phyloP scores from a whole-genome alignment of 2,329 filamentous ascomycete species.

The Cordyceps militaris region DNA sequence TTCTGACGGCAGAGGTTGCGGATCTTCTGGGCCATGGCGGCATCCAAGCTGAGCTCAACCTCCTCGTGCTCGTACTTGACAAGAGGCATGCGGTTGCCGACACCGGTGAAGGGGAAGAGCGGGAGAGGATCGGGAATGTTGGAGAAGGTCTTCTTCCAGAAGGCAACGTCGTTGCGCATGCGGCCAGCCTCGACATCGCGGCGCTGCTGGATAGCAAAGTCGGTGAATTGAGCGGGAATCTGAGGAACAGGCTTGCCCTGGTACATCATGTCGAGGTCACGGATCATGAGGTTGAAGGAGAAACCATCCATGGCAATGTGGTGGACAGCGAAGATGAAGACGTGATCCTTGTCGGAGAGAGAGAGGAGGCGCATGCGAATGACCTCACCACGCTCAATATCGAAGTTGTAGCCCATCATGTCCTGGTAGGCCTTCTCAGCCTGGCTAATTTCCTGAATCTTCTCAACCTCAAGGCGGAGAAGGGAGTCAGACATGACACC shows the following conservation, averaged over 20 bases:
- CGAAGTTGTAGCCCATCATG: conserved; percentile 26
- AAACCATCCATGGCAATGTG: conserved; percentile 46
- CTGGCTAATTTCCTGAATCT: conserved; percentile 19
- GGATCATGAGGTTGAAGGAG: conserved; percentile 36
- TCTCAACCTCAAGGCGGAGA: conserved; percentile 23
- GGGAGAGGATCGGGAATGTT: conserved; percentile 15
- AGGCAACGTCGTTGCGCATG: conserved; percentile 19
- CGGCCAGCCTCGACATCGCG: conserved; percentile 19
- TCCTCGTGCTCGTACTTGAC: conserved; percentile 15
- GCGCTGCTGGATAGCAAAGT: conserved; percentile 29
- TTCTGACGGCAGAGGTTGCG: conserved; percentile 16
- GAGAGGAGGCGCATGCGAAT: conserved; percentile 30
- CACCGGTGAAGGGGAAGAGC: conserved; percentile 15
- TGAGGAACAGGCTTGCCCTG: conserved; percentile 18
- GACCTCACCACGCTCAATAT: conserved; percentile 30
- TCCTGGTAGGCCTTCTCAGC: conserved; percentile 23
- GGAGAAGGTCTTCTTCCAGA: conserved; percentile 16
- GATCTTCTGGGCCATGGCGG: conserved; percentile 11
- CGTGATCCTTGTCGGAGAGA: conserved; percentile 26
- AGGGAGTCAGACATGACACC: conserved; percentile 20
- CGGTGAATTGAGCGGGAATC: conserved; percentile 27
- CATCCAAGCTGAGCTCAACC: conserved; percentile 13
- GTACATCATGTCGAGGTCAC: conserved; percentile 38
- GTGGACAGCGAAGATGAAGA: conserved; percentile 38
- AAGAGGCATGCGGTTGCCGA: conserved; percentile 10